A percentile compares a stretch with the other conserved stretches of the same genome.
These are phyloP conservation scores for Mallotus nudiflorus DNA, from an alignment of 345 rosid genomes.

Conservation along the genomic window DNA sequence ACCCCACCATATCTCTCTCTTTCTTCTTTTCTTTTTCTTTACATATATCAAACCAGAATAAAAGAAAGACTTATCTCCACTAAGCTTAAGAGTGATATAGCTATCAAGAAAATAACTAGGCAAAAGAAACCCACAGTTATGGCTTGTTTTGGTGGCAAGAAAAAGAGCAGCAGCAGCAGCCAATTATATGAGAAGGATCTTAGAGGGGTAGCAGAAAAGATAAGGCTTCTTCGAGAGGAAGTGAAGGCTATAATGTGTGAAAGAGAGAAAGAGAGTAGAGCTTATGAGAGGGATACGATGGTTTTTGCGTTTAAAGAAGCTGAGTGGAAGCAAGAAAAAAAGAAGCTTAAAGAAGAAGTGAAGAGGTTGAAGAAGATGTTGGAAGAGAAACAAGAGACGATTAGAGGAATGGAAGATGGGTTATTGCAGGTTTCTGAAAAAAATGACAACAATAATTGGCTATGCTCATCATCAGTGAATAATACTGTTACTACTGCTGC, in stretches of 20 bases:
- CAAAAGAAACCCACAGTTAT: constrained; percentile 12
- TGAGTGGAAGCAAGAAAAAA: constrained; percentile 73
- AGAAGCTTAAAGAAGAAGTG: constrained; percentile 60
- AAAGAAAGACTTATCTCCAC: background rate
- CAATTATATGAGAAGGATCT: constrained; percentile 16
- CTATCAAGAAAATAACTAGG: background rate
- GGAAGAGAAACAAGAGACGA: constrained; percentile 50
- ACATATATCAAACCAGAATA: background rate
- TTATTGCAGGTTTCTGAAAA: background rate
- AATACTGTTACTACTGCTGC: no score
- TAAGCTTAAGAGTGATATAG: background rate
- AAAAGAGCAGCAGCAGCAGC: constrained; percentile 20
- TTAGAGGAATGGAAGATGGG: constrained; percentile 21
- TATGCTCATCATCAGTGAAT: constrained; percentile 20
- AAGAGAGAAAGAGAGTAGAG: constrained; percentile 44
- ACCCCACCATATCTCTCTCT: constrained; percentile 9
- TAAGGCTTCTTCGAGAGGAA: constrained; percentile 50
- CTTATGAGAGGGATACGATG: constrained; percentile 46
- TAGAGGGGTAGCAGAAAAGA: constrained; percentile 35
- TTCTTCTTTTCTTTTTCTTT: background rate
- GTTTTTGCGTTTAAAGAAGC: constrained; percentile 50
- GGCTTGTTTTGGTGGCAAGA: constrained; percentile 53
- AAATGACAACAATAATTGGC: constrained; percentile 35
- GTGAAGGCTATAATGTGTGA: constrained; percentile 40
- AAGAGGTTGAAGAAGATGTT: constrained; percentile 47